Evolutionary conservation across 306 rosid species (phyloP), one percentile per base, ranked within the genome.

Genomic region (Fragaria nilgerrensis): DNA sequence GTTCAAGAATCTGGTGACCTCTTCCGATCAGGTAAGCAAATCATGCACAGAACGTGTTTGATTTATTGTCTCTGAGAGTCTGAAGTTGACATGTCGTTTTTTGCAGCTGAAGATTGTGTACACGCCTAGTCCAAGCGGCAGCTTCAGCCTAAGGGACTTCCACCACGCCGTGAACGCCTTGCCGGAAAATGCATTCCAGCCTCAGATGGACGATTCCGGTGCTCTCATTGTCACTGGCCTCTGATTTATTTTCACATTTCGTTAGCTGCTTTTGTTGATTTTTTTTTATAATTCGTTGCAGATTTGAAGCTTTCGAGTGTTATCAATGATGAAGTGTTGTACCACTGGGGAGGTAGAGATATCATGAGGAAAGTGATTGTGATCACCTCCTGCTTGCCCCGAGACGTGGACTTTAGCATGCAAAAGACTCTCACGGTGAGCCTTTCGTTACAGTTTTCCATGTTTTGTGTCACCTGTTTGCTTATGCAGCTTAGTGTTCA

Each of bases 291-390:
- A 45, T 82, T 67, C 27, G 22, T 73, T 41, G 50, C 87, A 92
- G 95, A 82, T 82, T 80, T 83, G 70, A 85, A 84, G 87, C 70
- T 92, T 76, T 88, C 97, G 7, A 88, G 76, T 66, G 87, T 92
- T 49, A 59, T 89, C 73, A 87, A 84, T 22, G 91, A 89, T 74
- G 87, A 76, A 79, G 91, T 92, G 34, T 59, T 92, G 83, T 92
- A 84, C 79, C 87, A 94, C 44, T 89, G 95, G 95, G 88, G 85
- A 84, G 88, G 89, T 68, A 87, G 84, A 87, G 93, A 92, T 73
- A 89, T 88, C 66, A 88, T 79, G 89, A 88, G 84, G 75, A 92
- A 84, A 84, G 97, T 88, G 45, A 74, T 88, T 62, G 78, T 89
- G 68, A 49, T 92, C 55, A 89, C 89, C 77, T 86, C 95, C 25